phyloP scores from a whole-genome alignment of 1,284 basidiomycete genomes.

The Apiotrichum montevideense region DNA sequence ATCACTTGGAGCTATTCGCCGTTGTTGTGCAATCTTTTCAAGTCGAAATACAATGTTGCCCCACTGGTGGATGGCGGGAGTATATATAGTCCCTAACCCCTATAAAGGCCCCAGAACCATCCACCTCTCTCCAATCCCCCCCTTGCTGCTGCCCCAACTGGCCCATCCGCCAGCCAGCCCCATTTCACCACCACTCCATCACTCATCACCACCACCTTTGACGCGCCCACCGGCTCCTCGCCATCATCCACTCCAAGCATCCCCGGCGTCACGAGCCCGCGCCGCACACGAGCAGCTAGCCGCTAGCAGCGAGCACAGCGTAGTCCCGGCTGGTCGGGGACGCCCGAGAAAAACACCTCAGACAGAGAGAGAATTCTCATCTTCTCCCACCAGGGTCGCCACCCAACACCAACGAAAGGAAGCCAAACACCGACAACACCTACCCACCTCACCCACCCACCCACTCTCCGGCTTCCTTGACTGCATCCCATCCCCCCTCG shows the following conservation, averaged over 20 bases:
- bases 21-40: too few species aligned
- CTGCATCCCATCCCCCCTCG: neutral
- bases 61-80: neutral
- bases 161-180: neutral
- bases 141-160: neutral
- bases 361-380: neutral
- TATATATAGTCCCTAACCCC: neutral
- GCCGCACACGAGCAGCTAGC: too few species aligned
- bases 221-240: neutral
- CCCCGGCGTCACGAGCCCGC: neutral
- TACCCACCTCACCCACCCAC: neutral
- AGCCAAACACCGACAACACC: too few species aligned
- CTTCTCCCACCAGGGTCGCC: neutral
- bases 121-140: neutral
- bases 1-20: too few species aligned
- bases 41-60: too few species aligned
- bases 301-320: too few species aligned
- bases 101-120: neutral
- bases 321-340: neutral
- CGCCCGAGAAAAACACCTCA: slow-evolving; percentile 2
- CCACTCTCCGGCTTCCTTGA: neutral
- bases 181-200: neutral
- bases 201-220: neutral
- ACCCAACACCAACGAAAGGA: neutral
- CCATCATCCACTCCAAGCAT: neutral